Base-by-base conservation (phyloP, 2,329 filamentous ascomycete genomes). In the Periconia sp. region DNA sequence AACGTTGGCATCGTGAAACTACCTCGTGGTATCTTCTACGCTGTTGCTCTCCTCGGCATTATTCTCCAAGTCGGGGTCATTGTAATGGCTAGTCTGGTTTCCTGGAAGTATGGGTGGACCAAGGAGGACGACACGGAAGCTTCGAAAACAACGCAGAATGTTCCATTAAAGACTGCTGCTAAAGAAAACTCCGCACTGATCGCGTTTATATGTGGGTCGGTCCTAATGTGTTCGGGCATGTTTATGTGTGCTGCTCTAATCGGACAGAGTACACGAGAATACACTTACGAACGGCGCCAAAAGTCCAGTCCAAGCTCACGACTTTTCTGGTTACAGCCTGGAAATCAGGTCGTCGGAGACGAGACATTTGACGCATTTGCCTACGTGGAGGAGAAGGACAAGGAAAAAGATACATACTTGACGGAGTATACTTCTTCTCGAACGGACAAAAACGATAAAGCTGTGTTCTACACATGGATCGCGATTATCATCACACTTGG, bases 361-460 rank as follows among this genome's bases (percentile, higher is more conserved):
- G 73, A 76, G 30, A 68, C 67, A 1, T 74, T 76, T 27, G 66
- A 69, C 11, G 59, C 73, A 1, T 77, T 76, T 47, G 41, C 45
- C 2, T 54, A 60, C 35, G n/a, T n/a, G n/a, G n/a, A n/a, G n/a
- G n/a, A n/a, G n/a, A 49, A 41, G 6, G 48, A 58, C 1, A n/a
- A 33, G 8, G 23, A 27, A 13, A 45, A 52, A 7, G 31, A n/a
- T 14, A n/a, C n/a, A n/a, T 15, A 31, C 6, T 20, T 44, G 41
- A 6, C 2, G 31, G 3, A 17, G 8, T 48, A 48, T 30, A 40
- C 23, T 6, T 6, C 31, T 6, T 48, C 45, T 9, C 6, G 31
- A 15, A 48, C 10, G 33, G 18, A 15, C 5, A 10, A 6, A 3
- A 3, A 7, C 20, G 9, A 17, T 2, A 2, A 6, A 7, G 2